These are phyloP conservation scores for Eustoma russellianum DNA, from an alignment of 257 asterid species.

Conservation along the genomic window DNA sequence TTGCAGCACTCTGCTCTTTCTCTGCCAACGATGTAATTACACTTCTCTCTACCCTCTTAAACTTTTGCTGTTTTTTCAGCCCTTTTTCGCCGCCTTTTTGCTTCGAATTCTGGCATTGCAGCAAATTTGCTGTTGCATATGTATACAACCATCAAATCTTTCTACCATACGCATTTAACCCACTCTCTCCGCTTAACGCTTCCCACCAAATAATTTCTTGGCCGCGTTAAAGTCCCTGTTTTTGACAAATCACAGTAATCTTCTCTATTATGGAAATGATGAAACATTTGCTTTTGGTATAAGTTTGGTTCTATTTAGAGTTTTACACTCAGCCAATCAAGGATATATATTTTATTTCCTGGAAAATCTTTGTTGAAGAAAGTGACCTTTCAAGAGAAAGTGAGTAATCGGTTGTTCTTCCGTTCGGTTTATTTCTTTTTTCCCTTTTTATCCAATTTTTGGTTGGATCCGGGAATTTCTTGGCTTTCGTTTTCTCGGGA, in stretches of 20 bases:
- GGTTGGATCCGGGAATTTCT: slow-evolving; percentile 27
- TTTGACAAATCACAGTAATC: background rate
- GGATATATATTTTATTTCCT: background rate
- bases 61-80: slow-evolving; percentile 20
- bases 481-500: slow-evolving; percentile 32
- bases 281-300: background rate
- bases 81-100: slow-evolving; percentile 29
- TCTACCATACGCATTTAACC: slow-evolving; percentile 13
- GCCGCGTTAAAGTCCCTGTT: slow-evolving; percentile 11
- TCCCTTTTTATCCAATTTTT: slow-evolving; percentile 1
- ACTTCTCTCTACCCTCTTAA: background rate
- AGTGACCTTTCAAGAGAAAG: slow-evolving; percentile 23
- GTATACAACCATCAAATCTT: no score
- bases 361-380: slow-evolving; percentile 23
- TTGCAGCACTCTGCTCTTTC: background rate
- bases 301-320: background rate
- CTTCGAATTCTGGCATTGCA: slow-evolving; percentile 10
- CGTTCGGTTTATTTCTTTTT: background rate
- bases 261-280: background rate
- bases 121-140: slow-evolving; percentile 1
- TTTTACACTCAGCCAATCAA: slow-evolving; percentile 4
- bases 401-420: background rate
- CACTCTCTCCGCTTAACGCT: background rate
- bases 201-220: slow-evolving; percentile 6
- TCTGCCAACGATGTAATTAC: background rate